Base-by-base conservation (phyloP, 164 flowering plant species). In the Magnolia changhungtana region DNA sequence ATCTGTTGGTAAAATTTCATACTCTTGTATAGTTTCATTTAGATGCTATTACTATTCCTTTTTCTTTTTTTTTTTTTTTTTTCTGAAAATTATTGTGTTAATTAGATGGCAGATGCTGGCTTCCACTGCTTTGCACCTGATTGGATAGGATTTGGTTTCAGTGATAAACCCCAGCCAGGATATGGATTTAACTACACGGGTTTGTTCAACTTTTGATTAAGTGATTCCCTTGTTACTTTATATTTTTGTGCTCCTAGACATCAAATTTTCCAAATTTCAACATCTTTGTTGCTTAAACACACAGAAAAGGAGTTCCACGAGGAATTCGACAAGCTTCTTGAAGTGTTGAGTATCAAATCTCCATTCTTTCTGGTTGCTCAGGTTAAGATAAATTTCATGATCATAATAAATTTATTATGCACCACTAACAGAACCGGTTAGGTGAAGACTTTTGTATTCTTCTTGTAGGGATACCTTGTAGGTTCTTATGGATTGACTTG, bases 121-220 rank as follows among this genome's bases (percentile, higher is more conserved):
- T 96, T 94, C 82, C 97, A 91, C 81, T 96, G 98, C 85, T 76
- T 90, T 80, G 99, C 99, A 75, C 99, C 98, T 84, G 99, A 96
- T 82, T 96, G 99, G 98, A 87, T 94, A 82, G 99, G 99, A 80
- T 96, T 94, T 85, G 99, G 99, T 78, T 94, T 96, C 85, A 96
- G 97, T 85, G 99, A 96, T 81, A 89, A 93, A 85, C 97, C 99
- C 63, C 93, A 91, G 81, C 89, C 96, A 58, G 97, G 97, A 82
- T 96, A 93, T 85, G 98, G 92, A 67, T 96, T 92, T 81, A 75
- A 90, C 69, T 92, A 93, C 79, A 96, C 97, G 80, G 99, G 99
- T 92, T 77, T 78, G 75, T 77, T 20, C 20, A 20, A 4, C 37
- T 73, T 79, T 20, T 24, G 4, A 19, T 51, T 50, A 2, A 16